Evolutionary conservation across 345 rosid genomes (phyloP).

Genomic region (Populus simonii): DNA sequence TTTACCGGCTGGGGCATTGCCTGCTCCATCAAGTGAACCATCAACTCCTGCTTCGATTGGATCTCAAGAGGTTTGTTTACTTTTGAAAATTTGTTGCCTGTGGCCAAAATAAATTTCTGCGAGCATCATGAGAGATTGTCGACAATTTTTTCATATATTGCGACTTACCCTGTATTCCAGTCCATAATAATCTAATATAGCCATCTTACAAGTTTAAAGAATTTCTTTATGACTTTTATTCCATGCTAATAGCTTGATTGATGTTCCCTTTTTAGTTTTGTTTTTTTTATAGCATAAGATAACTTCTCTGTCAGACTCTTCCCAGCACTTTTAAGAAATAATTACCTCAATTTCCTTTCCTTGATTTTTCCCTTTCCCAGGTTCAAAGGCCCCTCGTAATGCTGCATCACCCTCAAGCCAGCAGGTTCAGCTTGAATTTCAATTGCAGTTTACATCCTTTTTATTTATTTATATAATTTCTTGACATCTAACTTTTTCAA

Average conservation of each 20-base stretch:
- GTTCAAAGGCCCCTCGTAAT: conserved; percentile 27
- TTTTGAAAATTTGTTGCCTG: neutral
- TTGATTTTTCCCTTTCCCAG: conserved; percentile 27
- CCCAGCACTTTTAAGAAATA: neutral
- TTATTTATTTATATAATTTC: neutral
- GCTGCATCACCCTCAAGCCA: conserved; percentile 34
- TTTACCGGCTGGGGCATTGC: conserved; percentile 45
- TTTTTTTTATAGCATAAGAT: neutral
- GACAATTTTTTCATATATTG: neutral
- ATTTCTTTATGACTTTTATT: neutral
- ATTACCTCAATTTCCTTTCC: neutral
- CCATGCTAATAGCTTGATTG: neutral
- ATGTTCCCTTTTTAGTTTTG: neutral
- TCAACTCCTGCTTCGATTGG: conserved; percentile 42
- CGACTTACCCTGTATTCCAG: neutral
- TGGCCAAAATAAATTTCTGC: neutral
- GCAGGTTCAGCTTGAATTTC: conserved; percentile 32
- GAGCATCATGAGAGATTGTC: neutral
- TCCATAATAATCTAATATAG: neutral
- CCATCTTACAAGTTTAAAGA: neutral
- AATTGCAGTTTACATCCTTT: neutral
- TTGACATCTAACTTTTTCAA: conserved; percentile 2
- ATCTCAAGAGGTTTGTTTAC: conserved; percentile 46
- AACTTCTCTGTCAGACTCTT: neutral
- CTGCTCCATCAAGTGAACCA: conserved; percentile 42